Evolutionary conservation across 75 land plant species (phyloP).

Genomic region (Larix kaempferi): DNA sequence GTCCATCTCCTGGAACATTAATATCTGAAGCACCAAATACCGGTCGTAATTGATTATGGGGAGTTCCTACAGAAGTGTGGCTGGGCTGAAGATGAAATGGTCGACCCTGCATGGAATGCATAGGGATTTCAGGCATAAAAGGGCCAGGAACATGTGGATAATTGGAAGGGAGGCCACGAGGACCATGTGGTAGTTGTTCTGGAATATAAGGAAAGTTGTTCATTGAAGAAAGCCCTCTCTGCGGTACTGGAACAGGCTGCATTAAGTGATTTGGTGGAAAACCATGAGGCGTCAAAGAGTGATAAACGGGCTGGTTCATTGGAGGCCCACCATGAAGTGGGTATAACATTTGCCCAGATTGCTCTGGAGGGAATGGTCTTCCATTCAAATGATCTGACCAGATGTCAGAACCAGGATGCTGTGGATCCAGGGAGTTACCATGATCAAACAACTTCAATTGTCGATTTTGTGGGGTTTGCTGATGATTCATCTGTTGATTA

Average conservation of each 20-base stretch:
- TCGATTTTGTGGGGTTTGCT: not conserved
- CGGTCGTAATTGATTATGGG: slow-evolving; percentile 5
- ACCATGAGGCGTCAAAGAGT: slow-evolving; percentile 6
- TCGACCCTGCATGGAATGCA: slow-evolving; percentile 3
- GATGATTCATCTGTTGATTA: slow-evolving; percentile 2
- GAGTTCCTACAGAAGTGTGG: not conserved
- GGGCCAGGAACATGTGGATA: slow-evolving; percentile 4
- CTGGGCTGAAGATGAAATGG: slow-evolving; percentile 7
- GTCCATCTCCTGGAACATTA: not conserved
- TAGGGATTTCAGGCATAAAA: not conserved
- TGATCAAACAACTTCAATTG: slow-evolving; percentile 13
- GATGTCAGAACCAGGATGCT: not conserved
- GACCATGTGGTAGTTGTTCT: slow-evolving; percentile 5
- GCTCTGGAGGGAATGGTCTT: slow-evolving; percentile 4
- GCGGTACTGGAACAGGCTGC: slow-evolving; percentile 7
- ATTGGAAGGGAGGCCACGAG: slow-evolving; percentile 1
- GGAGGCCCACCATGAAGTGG: not conserved
- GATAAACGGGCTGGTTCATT: not conserved
- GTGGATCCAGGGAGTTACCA: not conserved
- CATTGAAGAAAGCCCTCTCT: slow-evolving; percentile 8
- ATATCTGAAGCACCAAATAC: not conserved
- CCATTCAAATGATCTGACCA: slow-evolving; percentile 10
- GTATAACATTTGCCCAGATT: slow-evolving; percentile 8
- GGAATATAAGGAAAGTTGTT: slow-evolving; percentile 3
- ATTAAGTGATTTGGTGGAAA: slow-evolving; percentile 12